These are phyloP conservation scores for Trichoderma polysporum DNA, from an alignment of 2,329 filamentous ascomycete genomes.

Conservation along the genomic window DNA sequence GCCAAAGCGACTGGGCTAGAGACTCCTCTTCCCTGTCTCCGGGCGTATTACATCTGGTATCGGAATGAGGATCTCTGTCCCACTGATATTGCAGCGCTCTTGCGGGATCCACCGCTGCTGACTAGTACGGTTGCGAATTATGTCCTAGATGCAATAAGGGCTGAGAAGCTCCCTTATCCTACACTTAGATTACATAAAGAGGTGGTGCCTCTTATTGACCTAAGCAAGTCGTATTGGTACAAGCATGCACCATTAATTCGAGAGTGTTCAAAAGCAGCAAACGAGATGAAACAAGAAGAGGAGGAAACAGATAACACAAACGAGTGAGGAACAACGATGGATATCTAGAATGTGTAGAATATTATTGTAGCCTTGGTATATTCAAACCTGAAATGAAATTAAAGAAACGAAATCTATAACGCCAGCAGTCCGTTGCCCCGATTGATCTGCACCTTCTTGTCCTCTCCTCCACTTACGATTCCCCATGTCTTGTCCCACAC, in stretches of 20 bases:
- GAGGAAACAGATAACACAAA: background rate
- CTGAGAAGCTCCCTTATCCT: slow-evolving; percentile 53
- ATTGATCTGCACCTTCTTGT: slow-evolving; percentile 93
- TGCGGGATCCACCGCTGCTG: slow-evolving; percentile 61
- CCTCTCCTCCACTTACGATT: slow-evolving; percentile 88
- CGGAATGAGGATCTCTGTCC: slow-evolving; percentile 49
- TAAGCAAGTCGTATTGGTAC: slow-evolving; percentile 21
- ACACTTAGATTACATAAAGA: slow-evolving; percentile 45
- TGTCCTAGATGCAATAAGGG: slow-evolving; percentile 55
- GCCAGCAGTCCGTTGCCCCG: slow-evolving; percentile 56
- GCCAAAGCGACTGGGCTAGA: slow-evolving; percentile 28
- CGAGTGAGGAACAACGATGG: background rate
- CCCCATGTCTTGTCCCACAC: slow-evolving; percentile 83
- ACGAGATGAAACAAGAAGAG: background rate
- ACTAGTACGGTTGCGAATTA: slow-evolving; percentile 57
- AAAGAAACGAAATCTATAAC: slow-evolving; percentile 30
- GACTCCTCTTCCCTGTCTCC: slow-evolving; percentile 41
- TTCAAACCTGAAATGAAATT: background rate
- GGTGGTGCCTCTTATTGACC: slow-evolving; percentile 40
- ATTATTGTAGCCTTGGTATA: slow-evolving; percentile 18
- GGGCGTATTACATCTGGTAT: slow-evolving; percentile 66
- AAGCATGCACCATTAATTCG: background rate
- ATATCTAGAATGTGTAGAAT: background rate
- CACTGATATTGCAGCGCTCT: slow-evolving; percentile 49
- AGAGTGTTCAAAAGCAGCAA: background rate